Percentiles rank a stretch among this genome's conserved stretches.
phyloP scores from a whole-genome alignment of 768 basidiomycete species.

The Boletus pseudo-olivaceus region DNA sequence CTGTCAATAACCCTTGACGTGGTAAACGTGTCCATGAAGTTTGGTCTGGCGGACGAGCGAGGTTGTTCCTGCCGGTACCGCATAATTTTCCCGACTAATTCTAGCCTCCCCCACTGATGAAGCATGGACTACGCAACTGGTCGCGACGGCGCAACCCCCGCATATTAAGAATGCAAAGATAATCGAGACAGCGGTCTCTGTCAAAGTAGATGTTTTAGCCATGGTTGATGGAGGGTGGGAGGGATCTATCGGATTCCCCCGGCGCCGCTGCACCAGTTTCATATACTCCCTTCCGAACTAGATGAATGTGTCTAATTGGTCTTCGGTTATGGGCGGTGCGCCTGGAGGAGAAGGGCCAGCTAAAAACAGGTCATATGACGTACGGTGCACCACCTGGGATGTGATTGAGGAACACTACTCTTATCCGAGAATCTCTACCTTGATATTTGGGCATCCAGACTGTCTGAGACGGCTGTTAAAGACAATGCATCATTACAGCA shows the following conservation, averaged over 20 bases:
- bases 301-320: too few relatives aligned
- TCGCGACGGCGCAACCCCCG: slow-evolving; percentile 1
- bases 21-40: background rate
- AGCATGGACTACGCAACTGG: background rate
- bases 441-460: too few relatives aligned
- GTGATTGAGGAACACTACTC: too few relatives aligned
- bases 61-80: background rate
- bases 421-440: too few relatives aligned
- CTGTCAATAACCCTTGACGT: background rate
- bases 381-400: too few relatives aligned
- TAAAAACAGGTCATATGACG: too few relatives aligned
- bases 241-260: background rate
- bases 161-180: background rate
- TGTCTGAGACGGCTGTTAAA: too few relatives aligned
- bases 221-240: background rate
- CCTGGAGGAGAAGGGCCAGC: too few relatives aligned
- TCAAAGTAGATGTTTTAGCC: background rate
- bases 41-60: background rate
- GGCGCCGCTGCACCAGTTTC: background rate
- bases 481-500: too few relatives aligned
- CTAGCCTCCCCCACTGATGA: background rate
- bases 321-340: too few relatives aligned
- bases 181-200: background rate
- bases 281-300: background rate
- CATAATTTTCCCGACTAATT: background rate